Base-by-base conservation (phyloP, 2,329 filamentous ascomycete genomes). In the Ascochyta rabiei region DNA sequence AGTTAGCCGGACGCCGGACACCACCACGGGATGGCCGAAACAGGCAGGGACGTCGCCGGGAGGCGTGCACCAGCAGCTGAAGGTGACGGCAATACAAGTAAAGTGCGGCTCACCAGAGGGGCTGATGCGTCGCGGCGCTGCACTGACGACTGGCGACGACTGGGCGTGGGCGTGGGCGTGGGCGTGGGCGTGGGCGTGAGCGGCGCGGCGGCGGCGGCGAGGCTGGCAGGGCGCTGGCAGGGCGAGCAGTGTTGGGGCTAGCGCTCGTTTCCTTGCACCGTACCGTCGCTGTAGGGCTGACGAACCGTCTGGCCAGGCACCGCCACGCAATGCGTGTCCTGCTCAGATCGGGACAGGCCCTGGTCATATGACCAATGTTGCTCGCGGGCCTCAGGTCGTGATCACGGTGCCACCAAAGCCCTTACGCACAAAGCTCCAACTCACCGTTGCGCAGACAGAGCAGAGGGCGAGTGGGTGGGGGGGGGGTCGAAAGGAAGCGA, bases 391-490 rank as follows among this genome's bases (percentile, higher is more conserved):
- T 48, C 35, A 44, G 49, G 52, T 41, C 48, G 66, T 62, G 62
- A 57, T 59, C 68, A 71, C 71, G 62, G 63, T 69, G 65, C 54
- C 61, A 68, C 67, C 56, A 58, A 59, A 61, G 65, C 64, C 62
- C 59, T 62, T 66, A 57, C 55, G 56, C 59, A 58, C 44, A 50
- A 59, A 55, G 62, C 54, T 44, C 43, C 40, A 48, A 58, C 34
- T 38, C 53, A 58, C 60, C 57, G 63, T 63, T 45, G 62, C 57
- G 62, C 59, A 62, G 37, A 24, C 33, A 40, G 42, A 44, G 33
- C 33, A 18, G 52, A 55, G 46, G 47, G 49, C 53, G 48, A 41
- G 48, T 62, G 30, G 57, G 21, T 45, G 55, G 56, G 60, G 30
- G 57, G 21, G 47, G 55, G 56, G 60, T 56, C 55, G 51, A 54